A percentile compares a stretch with the other conserved stretches of the same genome.
These are phyloP conservation scores for Clavariopsis aquatica DNA, from an alignment of 495 filamentous ascomycete species.

Conservation along the genomic window DNA sequence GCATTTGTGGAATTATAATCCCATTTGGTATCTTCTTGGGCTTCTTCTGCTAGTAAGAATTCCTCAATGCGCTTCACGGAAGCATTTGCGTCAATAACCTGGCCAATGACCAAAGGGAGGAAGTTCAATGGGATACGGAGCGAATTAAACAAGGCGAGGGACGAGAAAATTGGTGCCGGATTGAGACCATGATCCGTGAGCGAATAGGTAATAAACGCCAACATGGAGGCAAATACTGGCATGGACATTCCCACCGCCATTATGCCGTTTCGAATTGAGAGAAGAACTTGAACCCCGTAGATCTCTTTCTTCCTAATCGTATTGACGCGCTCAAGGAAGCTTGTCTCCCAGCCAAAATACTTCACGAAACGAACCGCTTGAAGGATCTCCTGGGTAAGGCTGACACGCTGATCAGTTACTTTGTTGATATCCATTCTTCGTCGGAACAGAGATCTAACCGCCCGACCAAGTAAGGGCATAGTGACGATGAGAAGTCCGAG, in stretches of 20 bases:
- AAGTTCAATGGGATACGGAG: slow-evolving; percentile 87
- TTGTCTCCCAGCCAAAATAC: slow-evolving; percentile 90
- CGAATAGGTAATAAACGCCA: slow-evolving; percentile 90
- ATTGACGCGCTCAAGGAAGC: slow-evolving; percentile 75
- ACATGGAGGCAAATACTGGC: slow-evolving; percentile 90
- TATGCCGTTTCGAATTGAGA: slow-evolving; percentile 81
- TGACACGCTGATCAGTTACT: slow-evolving; percentile 86
- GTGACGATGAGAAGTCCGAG: slow-evolving; percentile 79
- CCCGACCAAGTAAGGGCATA: slow-evolving; percentile 70
- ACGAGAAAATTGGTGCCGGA: slow-evolving; percentile 85
- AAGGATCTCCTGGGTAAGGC: slow-evolving; percentile 88
- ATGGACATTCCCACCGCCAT: slow-evolving; percentile 71
- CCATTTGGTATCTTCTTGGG: slow-evolving; percentile 68
- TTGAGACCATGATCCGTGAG: slow-evolving; percentile 69
- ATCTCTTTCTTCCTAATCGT: slow-evolving; percentile 75
- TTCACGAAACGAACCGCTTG: slow-evolving; percentile 93
- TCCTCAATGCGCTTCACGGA: slow-evolving; percentile 82
- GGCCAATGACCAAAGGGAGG: slow-evolving; percentile 83
- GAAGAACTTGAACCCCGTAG: slow-evolving; percentile 70
- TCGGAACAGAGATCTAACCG: slow-evolving; percentile 69
- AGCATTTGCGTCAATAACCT: slow-evolving; percentile 84
- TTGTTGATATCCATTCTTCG: slow-evolving; percentile 81
- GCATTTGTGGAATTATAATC: slow-evolving; percentile 65
- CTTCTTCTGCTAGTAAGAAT: slow-evolving; percentile 82
- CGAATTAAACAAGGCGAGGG: slow-evolving; percentile 87